Conservation (phyloP, 805 yeast genomes). For the Pichia deserticola region DNA sequence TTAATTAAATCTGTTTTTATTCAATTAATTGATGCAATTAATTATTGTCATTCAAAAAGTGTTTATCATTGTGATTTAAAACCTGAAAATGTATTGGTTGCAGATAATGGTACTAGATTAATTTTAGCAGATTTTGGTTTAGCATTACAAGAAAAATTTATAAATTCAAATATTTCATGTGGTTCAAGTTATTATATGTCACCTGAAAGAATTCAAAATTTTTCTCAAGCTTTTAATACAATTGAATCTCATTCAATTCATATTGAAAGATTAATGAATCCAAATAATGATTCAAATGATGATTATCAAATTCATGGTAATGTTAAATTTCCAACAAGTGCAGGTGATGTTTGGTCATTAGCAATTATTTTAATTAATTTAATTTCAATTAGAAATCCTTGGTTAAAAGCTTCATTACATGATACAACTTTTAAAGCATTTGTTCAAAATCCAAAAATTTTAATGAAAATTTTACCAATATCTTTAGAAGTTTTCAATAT, state of each 20-base stretch:
- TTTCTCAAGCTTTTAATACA: constrained; percentile 31
- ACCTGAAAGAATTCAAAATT: constrained; percentile 58
- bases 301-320: constrained; percentile 19
- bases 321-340: constrained; percentile 50
- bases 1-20: constrained; percentile 51
- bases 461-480: constrained; percentile 65
- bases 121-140: constrained; percentile 85
- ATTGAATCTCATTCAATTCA: constrained; percentile 27
- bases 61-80: constrained; percentile 91
- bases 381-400: constrained; percentile 80
- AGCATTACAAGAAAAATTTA: constrained; percentile 52
- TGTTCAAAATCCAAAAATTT: constrained; percentile 44
- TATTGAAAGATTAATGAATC: constrained; percentile 20
- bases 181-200: constrained; percentile 92
- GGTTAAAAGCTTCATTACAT: constrained; percentile 71
- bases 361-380: constrained; percentile 76
- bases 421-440: constrained; percentile 63
- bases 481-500: constrained; percentile 53
- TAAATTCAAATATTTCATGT: constrained; percentile 68
- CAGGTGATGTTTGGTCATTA: constrained; percentile 84
- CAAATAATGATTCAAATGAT: constrained; percentile 12
- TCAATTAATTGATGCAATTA: constrained; percentile 78
- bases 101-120: constrained; percentile 45
- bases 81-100: constrained; percentile 85
- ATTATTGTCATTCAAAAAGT: constrained; percentile 74